Base-by-base conservation (phyloP, 148 eudicot genomes). In the Pharnaceum exiguum region DNA sequence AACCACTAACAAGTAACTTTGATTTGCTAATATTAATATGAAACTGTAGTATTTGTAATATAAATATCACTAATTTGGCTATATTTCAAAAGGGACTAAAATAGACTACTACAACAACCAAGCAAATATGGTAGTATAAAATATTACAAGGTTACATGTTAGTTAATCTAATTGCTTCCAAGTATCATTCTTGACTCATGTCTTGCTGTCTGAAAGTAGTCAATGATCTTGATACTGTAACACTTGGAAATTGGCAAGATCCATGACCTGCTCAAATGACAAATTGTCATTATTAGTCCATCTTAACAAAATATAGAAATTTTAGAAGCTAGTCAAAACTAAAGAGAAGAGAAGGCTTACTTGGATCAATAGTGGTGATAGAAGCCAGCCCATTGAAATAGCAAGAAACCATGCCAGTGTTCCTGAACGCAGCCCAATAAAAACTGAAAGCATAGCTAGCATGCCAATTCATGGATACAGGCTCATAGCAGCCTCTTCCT, bases 361-460 rank as follows among this genome's bases (percentile, higher is more conserved):
- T 79, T 68, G 95, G 95, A 51, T 89, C 77, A 8, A 2, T 33
- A 15, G 75, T 69, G 38, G 90, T 86, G 11, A 86, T 80, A 56
- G 70, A 60, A 12, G 95, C 96, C 24, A 81, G 71, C 27, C 96
- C 90, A 74, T 70, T 56, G 50, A 89, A 83, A 67, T 79, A 60
- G 54, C 96, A 89, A 67, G 68, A n/a, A n/a, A n/a, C 46, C 2
- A 59, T 72, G 23, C 96, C 87, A 46, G 37, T 42, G 9, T 23
- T 55, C 49, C 84, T 65, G 67, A 63, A 79, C 59, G 56, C 50
- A 7, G 95, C 82, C 87, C 95, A 89, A 65, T 81, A 85, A 23
- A 87, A 76, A 54, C 81, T 89, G 43, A 89, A 89, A 40, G 76
- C 95, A 64, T 79, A 89, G 39, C 71, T 81, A 5, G 97, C 97